Evolutionary conservation across 495 filamentous ascomycete genomes (phyloP), one percentile per base, ranked within the genome.

Genomic region (Chaetomium cochliodes): DNA sequence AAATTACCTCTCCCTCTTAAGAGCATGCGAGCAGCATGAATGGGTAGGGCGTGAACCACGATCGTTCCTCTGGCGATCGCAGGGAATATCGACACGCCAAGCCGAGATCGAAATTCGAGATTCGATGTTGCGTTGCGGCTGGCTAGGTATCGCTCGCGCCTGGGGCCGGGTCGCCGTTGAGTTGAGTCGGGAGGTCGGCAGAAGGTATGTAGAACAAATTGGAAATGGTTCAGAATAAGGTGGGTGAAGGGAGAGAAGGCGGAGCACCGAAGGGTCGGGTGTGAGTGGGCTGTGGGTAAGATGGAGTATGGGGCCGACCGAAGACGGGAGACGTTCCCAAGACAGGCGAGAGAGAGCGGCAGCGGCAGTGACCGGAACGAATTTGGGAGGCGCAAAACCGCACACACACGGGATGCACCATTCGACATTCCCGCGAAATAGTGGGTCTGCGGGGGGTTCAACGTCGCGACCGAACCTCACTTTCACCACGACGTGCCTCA

Each of bases 241-340:
- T 39, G 49, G 16, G 72, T 60, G 67, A 67, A 50, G 47, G 63
- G 57, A 66, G 60, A 59, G 65, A 65, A 65, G 54, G 59, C 33
- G 54, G 62, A 65, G 67, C 63, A 67, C 64, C 63, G 67, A 37
- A 37, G 72, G 67, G 67, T 52, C 22, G 62, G 63, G 63, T 62
- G 62, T 65, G 62, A 50, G 63, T 67, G 58, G 68, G 67, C 57
- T 65, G 69, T 58, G 69, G 65, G 55, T 47, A 47, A 59, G 56
- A 62, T 62, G 49, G 63, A 58, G 65, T 62, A 71, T 71, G 72
- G 70, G 67, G 61, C 64, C 65, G 67, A 65, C 70, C 65, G 66
- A 63, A 68, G 65, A 73, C 70, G 67, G 72, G 66, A 72, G 70
- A 70, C 65, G 72, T 72, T 67, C 66, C 64, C 67, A 63, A 66